Evolutionary conservation across 2,329 filamentous ascomycete genomes (phyloP).

Genomic region (Sclerotinia trifoliorum): DNA sequence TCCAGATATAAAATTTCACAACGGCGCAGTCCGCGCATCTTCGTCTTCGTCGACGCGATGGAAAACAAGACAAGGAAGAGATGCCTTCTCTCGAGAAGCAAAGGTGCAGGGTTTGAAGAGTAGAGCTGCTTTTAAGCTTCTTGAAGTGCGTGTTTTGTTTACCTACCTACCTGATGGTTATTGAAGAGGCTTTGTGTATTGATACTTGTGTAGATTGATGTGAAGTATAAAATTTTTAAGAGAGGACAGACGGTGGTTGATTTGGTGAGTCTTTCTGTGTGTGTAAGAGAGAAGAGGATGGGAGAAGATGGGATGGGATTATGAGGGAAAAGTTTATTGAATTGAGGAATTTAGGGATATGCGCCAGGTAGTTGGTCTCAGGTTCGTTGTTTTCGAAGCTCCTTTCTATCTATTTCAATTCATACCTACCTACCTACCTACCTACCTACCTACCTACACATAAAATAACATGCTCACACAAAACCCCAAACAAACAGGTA

Average conservation of each 20-base stretch:
- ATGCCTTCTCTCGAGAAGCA: constrained; percentile 72
- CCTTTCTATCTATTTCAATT: neutral
- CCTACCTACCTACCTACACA: neutral
- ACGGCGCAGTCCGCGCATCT: too few species aligned
- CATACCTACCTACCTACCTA: neutral
- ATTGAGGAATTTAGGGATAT: constrained; percentile 57
- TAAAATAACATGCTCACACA: neutral
- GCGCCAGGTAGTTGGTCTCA: constrained; percentile 74
- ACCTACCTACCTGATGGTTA: too few species aligned
- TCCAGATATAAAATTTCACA: neutral
- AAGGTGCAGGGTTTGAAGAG: constrained; percentile 80
- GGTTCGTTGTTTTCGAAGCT: constrained; percentile 42
- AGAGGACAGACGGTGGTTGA: constrained; percentile 85
- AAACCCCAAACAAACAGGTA: constrained; percentile 55
- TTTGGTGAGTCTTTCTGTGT: constrained; percentile 55
- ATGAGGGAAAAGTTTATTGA: constrained; percentile 10
- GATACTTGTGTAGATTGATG: constrained; percentile 63
- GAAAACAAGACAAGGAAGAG: constrained; percentile 74
- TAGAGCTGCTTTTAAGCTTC: constrained; percentile 87
- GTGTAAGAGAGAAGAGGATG: neutral
- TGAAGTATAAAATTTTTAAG: constrained; percentile 75
- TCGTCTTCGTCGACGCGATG: constrained; percentile 70
- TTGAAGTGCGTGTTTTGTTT: constrained; percentile 59
- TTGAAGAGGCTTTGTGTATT: neutral
- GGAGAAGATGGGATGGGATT: neutral